Percentiles rank a stretch among this genome's conserved stretches.
These are phyloP conservation scores for Leucocoprinus leucothites DNA, from an alignment of 768 basidiomycete genomes.

Conservation along the genomic window DNA sequence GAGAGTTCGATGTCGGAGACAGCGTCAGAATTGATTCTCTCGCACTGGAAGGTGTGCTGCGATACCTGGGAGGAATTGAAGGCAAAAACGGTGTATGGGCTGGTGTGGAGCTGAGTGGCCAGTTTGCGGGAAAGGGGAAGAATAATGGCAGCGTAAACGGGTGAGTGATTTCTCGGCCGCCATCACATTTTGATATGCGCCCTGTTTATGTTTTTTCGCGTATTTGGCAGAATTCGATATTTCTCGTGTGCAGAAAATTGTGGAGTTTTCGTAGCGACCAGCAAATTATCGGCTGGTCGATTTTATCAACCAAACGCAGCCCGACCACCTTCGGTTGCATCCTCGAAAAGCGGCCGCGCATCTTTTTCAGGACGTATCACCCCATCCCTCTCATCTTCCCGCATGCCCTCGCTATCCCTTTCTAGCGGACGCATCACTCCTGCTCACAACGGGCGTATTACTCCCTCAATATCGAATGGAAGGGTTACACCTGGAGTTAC, in stretches of 20 bases:
- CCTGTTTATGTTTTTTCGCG: not conserved
- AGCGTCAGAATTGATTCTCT: constrained; percentile 84
- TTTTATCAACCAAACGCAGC: constrained; percentile 19
- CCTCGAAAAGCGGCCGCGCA: constrained; percentile 58
- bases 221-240: constrained; percentile 63
- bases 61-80: constrained; percentile 81
- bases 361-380: constrained; percentile 50
- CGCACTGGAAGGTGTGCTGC: constrained; percentile 81
- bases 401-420: constrained; percentile 33
- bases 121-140: constrained; percentile 90
- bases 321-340: constrained; percentile 80
- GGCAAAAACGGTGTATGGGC: constrained; percentile 92
- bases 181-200: not conserved
- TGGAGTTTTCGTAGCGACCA: constrained; percentile 85
- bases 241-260: constrained; percentile 83
- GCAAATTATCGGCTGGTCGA: constrained; percentile 76
- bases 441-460: constrained; percentile 45
- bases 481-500: constrained; percentile 36
- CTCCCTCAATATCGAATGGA: constrained; percentile 39
- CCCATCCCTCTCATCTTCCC: constrained; percentile 38
- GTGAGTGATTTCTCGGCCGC: constrained; percentile 46
- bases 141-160: constrained; percentile 89
- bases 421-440: constrained; percentile 39
- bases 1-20: constrained; percentile 69
- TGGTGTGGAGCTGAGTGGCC: constrained; percentile 85